A percentile compares a stretch with the other conserved stretches of the same genome.
Conservation (phyloP, 169 alveolate species). For the Cryptosporidium canis region DNA sequence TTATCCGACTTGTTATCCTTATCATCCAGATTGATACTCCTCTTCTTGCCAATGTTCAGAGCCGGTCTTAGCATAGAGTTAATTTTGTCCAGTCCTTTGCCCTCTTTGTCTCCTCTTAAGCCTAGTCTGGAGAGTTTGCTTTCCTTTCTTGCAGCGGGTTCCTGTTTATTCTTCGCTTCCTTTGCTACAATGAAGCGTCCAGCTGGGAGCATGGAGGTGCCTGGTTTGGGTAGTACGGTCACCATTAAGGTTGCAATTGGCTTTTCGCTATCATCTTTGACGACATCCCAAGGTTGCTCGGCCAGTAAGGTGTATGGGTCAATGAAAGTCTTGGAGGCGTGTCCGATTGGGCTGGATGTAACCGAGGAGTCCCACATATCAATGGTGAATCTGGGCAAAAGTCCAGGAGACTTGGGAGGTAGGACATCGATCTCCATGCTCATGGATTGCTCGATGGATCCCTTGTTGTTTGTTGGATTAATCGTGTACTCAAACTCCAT, state of each 20-base stretch:
- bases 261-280: constrained; percentile 10
- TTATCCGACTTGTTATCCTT: background rate
- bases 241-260: constrained; percentile 80
- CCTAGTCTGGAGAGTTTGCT: constrained; percentile 50
- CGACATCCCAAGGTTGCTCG: constrained; percentile 52
- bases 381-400: constrained; percentile 81
- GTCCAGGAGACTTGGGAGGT: constrained; percentile 83
- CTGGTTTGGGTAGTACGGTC: constrained; percentile 80
- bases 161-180: constrained; percentile 28
- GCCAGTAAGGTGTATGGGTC: constrained; percentile 49
- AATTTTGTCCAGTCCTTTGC: constrained; percentile 40
- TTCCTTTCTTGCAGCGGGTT: background rate
- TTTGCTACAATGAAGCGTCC: constrained; percentile 77
- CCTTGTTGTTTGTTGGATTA: constrained; percentile 60
- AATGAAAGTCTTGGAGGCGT: constrained; percentile 56
- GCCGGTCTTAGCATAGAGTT: constrained; percentile 55
- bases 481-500: constrained; percentile 54
- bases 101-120: constrained; percentile 28
- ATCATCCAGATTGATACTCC: background rate
- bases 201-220: constrained; percentile 83
- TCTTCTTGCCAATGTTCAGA: background rate
- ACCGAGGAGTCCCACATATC: constrained; percentile 76
- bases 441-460: constrained; percentile 77
- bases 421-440: constrained; percentile 74
- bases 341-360: constrained; percentile 42